A percentile compares a stretch with the other conserved stretches of the same genome.
These are phyloP conservation scores for Xylaria nigripes DNA, from an alignment of 495 filamentous ascomycete genomes.

Conservation along the genomic window DNA sequence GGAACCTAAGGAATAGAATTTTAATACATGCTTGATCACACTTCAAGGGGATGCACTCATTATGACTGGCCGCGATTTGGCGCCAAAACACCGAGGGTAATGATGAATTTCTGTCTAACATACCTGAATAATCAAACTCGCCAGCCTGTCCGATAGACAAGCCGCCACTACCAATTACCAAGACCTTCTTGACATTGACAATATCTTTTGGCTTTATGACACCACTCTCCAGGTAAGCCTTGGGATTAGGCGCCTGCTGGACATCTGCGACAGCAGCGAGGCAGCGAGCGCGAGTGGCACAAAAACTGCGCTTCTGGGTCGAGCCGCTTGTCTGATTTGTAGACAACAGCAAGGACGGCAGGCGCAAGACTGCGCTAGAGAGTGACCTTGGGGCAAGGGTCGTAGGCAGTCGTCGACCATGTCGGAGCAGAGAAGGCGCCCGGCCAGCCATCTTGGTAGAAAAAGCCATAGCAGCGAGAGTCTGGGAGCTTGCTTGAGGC, in stretches of 20 bases:
- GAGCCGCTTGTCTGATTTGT: conserved; percentile 19
- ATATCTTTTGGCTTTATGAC: conserved; percentile 65
- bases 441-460: conserved; percentile 37
- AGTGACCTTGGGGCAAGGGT: conserved; percentile 30
- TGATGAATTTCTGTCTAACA: conserved; percentile 23
- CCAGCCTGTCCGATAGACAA: conserved; percentile 97
- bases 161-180: conserved; percentile 92
- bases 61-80: not conserved
- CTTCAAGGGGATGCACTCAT: conserved; percentile 22
- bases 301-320: conserved; percentile 35
- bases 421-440: conserved; percentile 41
- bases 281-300: conserved; percentile 26
- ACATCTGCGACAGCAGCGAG: conserved; percentile 19
- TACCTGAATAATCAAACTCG: conserved; percentile 97
- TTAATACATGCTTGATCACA: conserved; percentile 5
- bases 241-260: conserved; percentile 69
- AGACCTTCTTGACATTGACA: conserved; percentile 95
- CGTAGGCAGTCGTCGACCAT: conserved; percentile 39
- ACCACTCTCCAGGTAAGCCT: conserved; percentile 82
- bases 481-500: not conserved
- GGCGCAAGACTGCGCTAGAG: conserved; percentile 24
- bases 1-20: conserved; percentile 52
- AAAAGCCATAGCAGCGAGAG: conserved; percentile 19
- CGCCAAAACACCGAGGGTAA: not conserved
- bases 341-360: conserved; percentile 26